Conservation (phyloP, 768 basidiomycete genomes). For the Suillus brevipes region DNA sequence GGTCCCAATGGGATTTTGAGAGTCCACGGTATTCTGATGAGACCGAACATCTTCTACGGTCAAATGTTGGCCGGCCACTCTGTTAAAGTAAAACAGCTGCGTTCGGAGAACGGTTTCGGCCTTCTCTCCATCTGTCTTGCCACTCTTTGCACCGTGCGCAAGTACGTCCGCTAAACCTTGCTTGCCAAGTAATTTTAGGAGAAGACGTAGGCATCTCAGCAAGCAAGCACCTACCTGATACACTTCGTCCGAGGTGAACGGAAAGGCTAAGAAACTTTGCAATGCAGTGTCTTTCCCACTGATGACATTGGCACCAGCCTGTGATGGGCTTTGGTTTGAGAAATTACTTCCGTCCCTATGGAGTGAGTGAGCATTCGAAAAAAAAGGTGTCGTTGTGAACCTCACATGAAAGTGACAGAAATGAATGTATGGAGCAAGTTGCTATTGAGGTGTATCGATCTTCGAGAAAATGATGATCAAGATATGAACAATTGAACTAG, state of each 20-base stretch:
- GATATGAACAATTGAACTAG: no score
- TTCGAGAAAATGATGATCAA: neutral
- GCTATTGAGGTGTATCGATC: neutral
- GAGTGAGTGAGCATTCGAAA: neutral
- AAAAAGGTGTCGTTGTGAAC: neutral
- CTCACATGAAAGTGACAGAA: neutral
- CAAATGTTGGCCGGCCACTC: conserved; percentile 35
- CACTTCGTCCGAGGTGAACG: conserved; percentile 55
- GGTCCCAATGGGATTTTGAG: neutral
- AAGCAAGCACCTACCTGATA: conserved; percentile 53
- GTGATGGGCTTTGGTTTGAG: neutral
- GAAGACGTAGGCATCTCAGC: neutral
- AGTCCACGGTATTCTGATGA: conserved; percentile 15
- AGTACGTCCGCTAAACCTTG: conserved; percentile 65
- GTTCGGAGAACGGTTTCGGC: conserved; percentile 53
- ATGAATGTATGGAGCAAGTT: neutral
- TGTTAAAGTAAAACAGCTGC: conserved; percentile 74
- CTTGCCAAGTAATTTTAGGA: conserved; percentile 38
- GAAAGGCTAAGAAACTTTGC: conserved; percentile 41
- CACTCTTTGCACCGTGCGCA: conserved; percentile 39
- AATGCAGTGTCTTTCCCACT: neutral
- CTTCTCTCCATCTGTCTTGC: conserved; percentile 38
- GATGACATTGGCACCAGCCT: neutral
- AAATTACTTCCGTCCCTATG: neutral
- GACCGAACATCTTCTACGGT: conserved; percentile 29